Percentiles rank a stretch among this genome's conserved stretches.
Conservation (phyloP, 2,329 filamentous ascomycete species). For the Tolypocladium pustulatum region DNA sequence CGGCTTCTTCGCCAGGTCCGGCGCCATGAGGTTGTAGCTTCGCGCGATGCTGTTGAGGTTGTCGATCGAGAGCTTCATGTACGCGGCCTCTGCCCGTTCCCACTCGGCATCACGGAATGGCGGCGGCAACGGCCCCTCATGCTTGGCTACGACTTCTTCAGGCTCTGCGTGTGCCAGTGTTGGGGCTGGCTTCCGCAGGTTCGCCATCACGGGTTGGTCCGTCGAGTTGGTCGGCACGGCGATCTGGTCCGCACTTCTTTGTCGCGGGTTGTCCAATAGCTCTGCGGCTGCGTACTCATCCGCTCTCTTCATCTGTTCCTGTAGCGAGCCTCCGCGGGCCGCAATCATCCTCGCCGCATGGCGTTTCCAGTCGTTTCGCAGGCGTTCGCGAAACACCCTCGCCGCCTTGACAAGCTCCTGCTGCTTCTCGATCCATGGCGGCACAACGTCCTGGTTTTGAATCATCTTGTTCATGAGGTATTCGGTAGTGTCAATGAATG, state of each 20-base stretch:
- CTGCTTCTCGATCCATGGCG: slow-evolving; percentile 98
- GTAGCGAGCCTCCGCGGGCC: slow-evolving; percentile 62
- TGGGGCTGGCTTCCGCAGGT: slow-evolving; percentile 19
- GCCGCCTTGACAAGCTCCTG: slow-evolving; percentile 70
- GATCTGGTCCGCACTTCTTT: slow-evolving; percentile 29
- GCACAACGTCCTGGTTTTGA: slow-evolving; percentile 87
- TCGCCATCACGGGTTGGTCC: slow-evolving; percentile 35
- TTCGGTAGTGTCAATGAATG: slow-evolving; percentile 92
- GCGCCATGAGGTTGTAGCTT: slow-evolving; percentile 92
- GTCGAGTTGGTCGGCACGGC: slow-evolving; percentile 35
- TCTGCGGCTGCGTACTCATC: slow-evolving; percentile 69
- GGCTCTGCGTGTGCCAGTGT: slow-evolving; percentile 5
- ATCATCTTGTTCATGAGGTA: slow-evolving; percentile 99
- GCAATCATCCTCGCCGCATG: slow-evolving; percentile 73
- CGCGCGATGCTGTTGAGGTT: slow-evolving; percentile 72
- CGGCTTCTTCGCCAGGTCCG: slow-evolving; percentile 82
- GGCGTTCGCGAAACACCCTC: slow-evolving; percentile 58
- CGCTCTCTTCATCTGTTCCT: slow-evolving; percentile 62
- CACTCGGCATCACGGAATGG: slow-evolving; percentile 74
- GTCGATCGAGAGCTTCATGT: slow-evolving; percentile 64
- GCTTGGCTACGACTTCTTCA: not conserved
- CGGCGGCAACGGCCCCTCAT: slow-evolving; percentile 20
- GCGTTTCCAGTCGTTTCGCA: slow-evolving; percentile 75
- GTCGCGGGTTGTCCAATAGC: slow-evolving; percentile 48
- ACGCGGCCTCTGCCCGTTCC: slow-evolving; percentile 61